Conservation (phyloP, 257 asterid genomes). For the Jasminum sambac region DNA sequence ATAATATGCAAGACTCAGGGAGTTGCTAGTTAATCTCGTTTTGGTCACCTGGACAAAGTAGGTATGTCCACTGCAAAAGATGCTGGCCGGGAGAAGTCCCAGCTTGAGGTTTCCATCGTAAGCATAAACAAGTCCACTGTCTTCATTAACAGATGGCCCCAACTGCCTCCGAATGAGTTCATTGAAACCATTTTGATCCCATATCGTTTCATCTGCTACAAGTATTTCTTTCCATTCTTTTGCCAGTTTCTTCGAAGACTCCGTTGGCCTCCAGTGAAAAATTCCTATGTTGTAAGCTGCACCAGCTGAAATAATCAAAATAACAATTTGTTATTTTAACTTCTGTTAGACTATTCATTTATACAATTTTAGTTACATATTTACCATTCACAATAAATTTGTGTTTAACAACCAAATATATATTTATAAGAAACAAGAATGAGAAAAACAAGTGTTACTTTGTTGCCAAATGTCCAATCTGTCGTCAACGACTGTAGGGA, state of each 20-base stretch:
- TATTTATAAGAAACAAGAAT: background rate
- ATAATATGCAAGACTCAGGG: conserved; percentile 16
- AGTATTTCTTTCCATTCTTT: conserved; percentile 94
- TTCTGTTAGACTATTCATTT: background rate
- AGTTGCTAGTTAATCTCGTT: conserved; percentile 2
- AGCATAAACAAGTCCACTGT: conserved; percentile 95
- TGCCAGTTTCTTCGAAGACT: conserved; percentile 75
- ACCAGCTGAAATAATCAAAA: conserved; percentile 42
- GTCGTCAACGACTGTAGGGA: conserved; percentile 91
- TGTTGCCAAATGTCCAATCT: conserved; percentile 83
- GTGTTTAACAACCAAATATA: background rate
- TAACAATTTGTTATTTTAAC: background rate
- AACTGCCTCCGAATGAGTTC: conserved; percentile 74
- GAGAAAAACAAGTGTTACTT: conserved; percentile 54
- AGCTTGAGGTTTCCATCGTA: conserved; percentile 93
- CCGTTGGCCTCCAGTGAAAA: conserved; percentile 96
- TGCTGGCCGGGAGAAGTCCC: conserved; percentile 96
- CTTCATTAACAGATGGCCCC: conserved; percentile 96
- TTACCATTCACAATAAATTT: background rate
- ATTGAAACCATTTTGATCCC: conserved; percentile 99
- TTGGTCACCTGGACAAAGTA: conserved; percentile 84
- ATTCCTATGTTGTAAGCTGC: conserved; percentile 94
- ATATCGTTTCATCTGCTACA: conserved; percentile 71
- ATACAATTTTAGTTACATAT: background rate
- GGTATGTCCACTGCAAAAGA: conserved; percentile 98